These are phyloP conservation scores for Yarrowia sp. DNA, from an alignment of 805 yeast genomes.

Conservation along the genomic window DNA sequence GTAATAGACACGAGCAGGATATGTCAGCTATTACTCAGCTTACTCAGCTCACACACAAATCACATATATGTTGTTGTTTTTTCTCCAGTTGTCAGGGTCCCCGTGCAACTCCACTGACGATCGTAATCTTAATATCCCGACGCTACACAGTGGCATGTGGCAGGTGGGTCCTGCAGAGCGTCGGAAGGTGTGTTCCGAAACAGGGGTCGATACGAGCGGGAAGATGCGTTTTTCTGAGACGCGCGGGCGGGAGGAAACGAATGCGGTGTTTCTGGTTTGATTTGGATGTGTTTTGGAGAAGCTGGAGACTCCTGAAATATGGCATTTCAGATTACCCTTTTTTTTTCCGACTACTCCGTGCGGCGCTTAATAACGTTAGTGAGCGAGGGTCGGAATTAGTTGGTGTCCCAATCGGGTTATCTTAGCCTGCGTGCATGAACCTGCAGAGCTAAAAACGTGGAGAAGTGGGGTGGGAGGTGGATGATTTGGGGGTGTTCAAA, in stretches of 20 bases:
- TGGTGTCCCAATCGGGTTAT: constrained; percentile 13
- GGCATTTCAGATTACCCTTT: neutral
- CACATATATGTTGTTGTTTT: too few species aligned
- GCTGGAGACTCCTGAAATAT: too few species aligned
- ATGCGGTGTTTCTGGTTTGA: neutral
- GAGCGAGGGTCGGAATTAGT: too few species aligned
- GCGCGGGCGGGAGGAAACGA: too few species aligned
- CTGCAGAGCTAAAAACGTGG: constrained; percentile 4
- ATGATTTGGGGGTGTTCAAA: neutral
- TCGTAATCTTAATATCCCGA: too few species aligned
- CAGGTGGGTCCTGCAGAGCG: neutral
- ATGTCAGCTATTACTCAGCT: too few species aligned
- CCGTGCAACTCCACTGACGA: neutral
- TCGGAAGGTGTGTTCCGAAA: neutral
- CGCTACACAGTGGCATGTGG: neutral
- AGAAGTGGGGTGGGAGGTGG: neutral
- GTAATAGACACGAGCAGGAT: too few species aligned
- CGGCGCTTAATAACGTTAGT: neutral
- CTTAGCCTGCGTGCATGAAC: constrained; percentile 6
- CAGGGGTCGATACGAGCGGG: neutral
- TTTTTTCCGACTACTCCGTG: neutral
- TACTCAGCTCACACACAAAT: too few species aligned
- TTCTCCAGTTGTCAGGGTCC: too few species aligned
- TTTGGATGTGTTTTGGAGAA: neutral
- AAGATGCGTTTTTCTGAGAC: too few species aligned